These are phyloP conservation scores for Protomyces inundatus DNA, from an alignment of 1,139 yeast genomes.

Conservation along the genomic window DNA sequence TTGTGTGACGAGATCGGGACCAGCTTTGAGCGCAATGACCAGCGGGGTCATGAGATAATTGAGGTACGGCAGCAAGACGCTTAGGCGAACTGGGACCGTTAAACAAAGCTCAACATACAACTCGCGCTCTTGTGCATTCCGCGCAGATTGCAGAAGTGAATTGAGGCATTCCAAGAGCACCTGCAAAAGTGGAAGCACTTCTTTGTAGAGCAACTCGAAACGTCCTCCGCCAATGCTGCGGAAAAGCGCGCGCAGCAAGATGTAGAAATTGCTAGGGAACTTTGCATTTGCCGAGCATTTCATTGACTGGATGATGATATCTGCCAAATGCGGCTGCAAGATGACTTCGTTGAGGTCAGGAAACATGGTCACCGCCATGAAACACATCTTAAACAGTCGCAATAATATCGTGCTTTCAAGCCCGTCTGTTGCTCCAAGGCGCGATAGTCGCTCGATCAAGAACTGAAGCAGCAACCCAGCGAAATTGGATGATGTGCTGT, in stretches of 20 bases:
- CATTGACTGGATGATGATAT: constrained; percentile 73
- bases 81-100: constrained; percentile 89
- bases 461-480: constrained; percentile 80
- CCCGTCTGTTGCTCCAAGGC: constrained; percentile 69
- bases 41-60: constrained; percentile 83
- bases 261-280: constrained; percentile 86
- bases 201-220: constrained; percentile 84
- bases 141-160: constrained; percentile 72
- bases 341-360: constrained; percentile 85
- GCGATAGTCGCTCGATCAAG: constrained; percentile 64
- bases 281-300: constrained; percentile 79
- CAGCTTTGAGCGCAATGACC: constrained; percentile 82
- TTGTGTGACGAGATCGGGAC: constrained; percentile 87
- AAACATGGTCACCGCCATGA: constrained; percentile 90
- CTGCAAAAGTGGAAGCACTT: constrained; percentile 84
- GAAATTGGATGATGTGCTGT: constrained; percentile 85
- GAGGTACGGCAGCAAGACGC: constrained; percentile 88
- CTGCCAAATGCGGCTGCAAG: constrained; percentile 77
- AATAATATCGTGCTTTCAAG: constrained; percentile 72
- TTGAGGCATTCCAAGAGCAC: constrained; percentile 80
- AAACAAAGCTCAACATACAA: constrained; percentile 89
- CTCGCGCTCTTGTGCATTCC: constrained; percentile 86
- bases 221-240: constrained; percentile 95
- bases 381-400: constrained; percentile 80
- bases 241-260: constrained; percentile 79